Evolutionary conservation across 1,284 basidiomycete genomes (phyloP), one percentile per base, ranked within the genome.

Genomic region (Anthracocystis walkeri): DNA sequence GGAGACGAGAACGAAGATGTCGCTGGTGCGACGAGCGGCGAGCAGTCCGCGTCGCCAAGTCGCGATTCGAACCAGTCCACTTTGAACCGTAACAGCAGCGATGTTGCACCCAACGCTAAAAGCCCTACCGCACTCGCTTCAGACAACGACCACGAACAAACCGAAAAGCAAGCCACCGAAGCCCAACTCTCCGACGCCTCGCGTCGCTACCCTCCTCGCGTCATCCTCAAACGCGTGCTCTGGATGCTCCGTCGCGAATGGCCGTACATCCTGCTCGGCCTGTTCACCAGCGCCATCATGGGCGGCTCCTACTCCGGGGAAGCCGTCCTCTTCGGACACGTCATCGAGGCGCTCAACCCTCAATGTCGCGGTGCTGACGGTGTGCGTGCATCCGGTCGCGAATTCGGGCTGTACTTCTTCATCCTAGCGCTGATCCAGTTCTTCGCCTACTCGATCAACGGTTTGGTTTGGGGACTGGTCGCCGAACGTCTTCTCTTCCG

Each of bases 301-400:
- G 80, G 80, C 21, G 75, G 78, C 5, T 74, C 80, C 1, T 82
- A 77, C 55, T 77, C 77, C 0, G 78, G 74, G 45, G 80, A 82
- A 59, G 80, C 80, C 1, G 78, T 80, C 21, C 65, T 82, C 23
- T 82, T 82, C 55, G 80, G 80, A 10, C 76, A 82, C 58, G 77
- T 79, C 16, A 79, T 81, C 41, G 73, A 78, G 49, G 78, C 78
- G n/a, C 74, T 82, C 55, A 82, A 80, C 40, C 80, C 78, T n/a
- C 65, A 64, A n/a, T 82, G 80, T 48, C 71, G 73, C n/a, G n/a
- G 60, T 16, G 44, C 71, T 0, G 60, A 61, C 50, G 50, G 61
- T 23, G 73, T 81, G 3, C 63, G 74, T 18, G 53, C 67, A 2
- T 56, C 65, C 4, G 76, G 73, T 35, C 70, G 75, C 16, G 33